Percentiles rank a stretch among this genome's conserved stretches.
phyloP scores from a whole-genome alignment of 768 basidiomycete genomes.

The Pilatotrama ljubarskyi region DNA sequence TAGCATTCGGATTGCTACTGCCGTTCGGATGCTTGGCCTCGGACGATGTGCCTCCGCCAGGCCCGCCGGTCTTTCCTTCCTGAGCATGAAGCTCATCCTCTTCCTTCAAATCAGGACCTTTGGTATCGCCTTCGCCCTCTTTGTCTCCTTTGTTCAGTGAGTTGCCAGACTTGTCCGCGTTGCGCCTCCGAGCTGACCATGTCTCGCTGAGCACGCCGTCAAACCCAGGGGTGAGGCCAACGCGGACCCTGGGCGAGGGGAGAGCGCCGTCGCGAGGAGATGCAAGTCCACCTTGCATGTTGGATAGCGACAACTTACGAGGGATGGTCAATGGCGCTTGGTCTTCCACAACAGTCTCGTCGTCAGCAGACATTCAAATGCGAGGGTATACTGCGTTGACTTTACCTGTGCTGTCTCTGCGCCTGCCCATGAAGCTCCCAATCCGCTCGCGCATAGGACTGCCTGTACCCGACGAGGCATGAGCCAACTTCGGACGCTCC shows the following conservation, averaged over 20 bases:
- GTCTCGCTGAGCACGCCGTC: conserved; percentile 78
- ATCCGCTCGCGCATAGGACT: conserved; percentile 70
- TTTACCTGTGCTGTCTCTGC: conserved; percentile 64
- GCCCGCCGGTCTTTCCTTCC: background rate
- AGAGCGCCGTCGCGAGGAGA: conserved; percentile 61
- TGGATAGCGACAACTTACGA: conserved; percentile 70
- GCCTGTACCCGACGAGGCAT: conserved; percentile 46
- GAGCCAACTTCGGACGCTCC: conserved; percentile 61
- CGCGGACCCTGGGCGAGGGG: conserved; percentile 66
- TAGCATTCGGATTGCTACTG: background rate
- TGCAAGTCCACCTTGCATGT: conserved; percentile 47
- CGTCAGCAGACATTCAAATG: background rate
- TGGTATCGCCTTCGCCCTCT: conserved; percentile 43
- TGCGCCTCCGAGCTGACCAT: conserved; percentile 64
- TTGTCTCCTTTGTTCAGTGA: conserved; percentile 28
- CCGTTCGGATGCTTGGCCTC: background rate
- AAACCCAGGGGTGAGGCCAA: conserved; percentile 59
- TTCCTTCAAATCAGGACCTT: conserved; percentile 52
- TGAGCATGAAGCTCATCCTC: conserved; percentile 33
- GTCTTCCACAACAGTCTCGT: conserved; percentile 43
- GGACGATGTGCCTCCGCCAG: background rate
- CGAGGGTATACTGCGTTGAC: background rate
- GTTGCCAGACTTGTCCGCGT: conserved; percentile 46
- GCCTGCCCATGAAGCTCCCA: conserved; percentile 54
- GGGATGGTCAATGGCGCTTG: conserved; percentile 53